phyloP scores from a whole-genome alignment of 306 rosid genomes.

The Cicer arietinum region DNA sequence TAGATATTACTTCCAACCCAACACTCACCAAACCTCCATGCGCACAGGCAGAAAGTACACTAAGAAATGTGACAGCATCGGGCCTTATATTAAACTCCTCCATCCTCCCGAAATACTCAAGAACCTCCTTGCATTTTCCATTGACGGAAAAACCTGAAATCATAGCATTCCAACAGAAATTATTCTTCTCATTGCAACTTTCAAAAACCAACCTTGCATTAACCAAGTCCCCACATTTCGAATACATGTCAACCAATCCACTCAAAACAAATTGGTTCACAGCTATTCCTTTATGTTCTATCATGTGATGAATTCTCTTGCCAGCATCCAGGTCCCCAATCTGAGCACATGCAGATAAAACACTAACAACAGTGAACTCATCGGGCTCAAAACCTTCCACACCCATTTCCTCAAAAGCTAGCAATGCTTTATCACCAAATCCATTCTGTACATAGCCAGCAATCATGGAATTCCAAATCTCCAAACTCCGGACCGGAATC shows the following conservation, averaged over 20 bases:
- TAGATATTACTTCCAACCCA: conserved; percentile 57
- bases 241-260: conserved; percentile 77
- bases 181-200: conserved; percentile 53
- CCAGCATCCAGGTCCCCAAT: conserved; percentile 61
- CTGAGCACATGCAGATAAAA: conserved; percentile 74
- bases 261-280: conserved; percentile 61
- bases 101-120: conserved; percentile 61
- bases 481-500: conserved; percentile 60
- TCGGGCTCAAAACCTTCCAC: conserved; percentile 62
- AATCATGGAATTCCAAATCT: conserved; percentile 78
- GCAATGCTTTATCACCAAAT: conserved; percentile 60
- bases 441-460: conserved; percentile 78
- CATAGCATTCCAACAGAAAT: conserved; percentile 74
- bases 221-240: conserved; percentile 75
- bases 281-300: conserved; percentile 47
- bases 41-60: conserved; percentile 67
- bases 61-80: conserved; percentile 66
- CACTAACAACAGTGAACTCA: conserved; percentile 64
- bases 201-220: conserved; percentile 65
- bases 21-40: conserved; percentile 68
- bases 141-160: conserved; percentile 68
- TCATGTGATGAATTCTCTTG: conserved; percentile 56
- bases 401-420: conserved; percentile 56
- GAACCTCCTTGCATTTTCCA: conserved; percentile 66
- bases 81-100: conserved; percentile 55